Base-by-base conservation (phyloP, 768 basidiomycete genomes). In the Lactarius akahatsu region DNA sequence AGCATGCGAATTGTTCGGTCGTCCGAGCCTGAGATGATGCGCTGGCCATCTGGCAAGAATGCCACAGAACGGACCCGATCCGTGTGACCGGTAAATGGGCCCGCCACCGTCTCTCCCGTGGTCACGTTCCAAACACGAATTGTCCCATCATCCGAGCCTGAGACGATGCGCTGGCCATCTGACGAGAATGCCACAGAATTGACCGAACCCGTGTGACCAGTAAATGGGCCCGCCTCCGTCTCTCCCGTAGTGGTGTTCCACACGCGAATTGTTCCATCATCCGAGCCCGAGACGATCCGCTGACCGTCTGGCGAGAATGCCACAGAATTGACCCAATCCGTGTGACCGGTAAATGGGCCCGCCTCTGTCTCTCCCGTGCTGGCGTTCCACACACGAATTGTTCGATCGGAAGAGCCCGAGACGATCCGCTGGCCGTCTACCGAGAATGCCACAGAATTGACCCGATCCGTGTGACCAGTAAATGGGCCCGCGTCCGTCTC, bases 391-490 rank as follows among this genome's bases (percentile, higher is more conserved):
- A 45, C 43, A 45, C 20, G 20, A 45, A 45, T 45, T 20, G 43
- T 45, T 20, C 9, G 0, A 20, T 45, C 43, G 2, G 0, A 0
- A 0, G 43, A 45, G 43, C 43, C 20, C n/a, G 43, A 45, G 20
- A 45, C 43, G 7, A 45, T 45, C 5, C 18, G 18, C 6, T 45
- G 43, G 20, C 43, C 43, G n/a, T 45, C 20, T 10, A 20, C 20
- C 18, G 43, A 45, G 43, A 45, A 45, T 45, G 1, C 43, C 43
- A 71, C 69, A 36, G 64, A 68, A 0, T 0, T 0, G 8, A 68
- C 59, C 7, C 0, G n/a, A 61, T 2, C 26, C 2, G 26, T 56
- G 30, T 56, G 55, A 16, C 55, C 30, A 3, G 28, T 28, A 20
- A 58, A 38, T 40, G 36, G 57, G 9, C 34, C 34, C 0, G 20